phyloP scores from a whole-genome alignment of 2,329 filamentous ascomycete species.

The Aotearoamyces nothofagi region DNA sequence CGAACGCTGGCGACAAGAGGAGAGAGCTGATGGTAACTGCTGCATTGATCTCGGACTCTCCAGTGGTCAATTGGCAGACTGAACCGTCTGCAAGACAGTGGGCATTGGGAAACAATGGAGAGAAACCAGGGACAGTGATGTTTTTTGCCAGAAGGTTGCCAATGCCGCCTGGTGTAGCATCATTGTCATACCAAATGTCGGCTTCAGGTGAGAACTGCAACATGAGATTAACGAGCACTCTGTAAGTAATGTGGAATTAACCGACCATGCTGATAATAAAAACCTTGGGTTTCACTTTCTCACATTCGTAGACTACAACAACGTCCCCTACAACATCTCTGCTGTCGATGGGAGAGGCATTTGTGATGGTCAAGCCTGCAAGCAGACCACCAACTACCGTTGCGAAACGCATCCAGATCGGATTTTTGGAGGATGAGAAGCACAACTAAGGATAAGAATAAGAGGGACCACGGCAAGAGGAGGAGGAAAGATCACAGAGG shows the following conservation, averaged over 20 bases:
- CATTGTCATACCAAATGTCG: slow-evolving; percentile 41
- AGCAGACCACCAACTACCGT: background rate
- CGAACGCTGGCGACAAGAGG: slow-evolving; percentile 43
- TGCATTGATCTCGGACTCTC: slow-evolving; percentile 62
- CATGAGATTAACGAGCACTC: background rate
- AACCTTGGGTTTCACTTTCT: slow-evolving; percentile 36
- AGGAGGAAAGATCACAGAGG: too few relatives aligned
- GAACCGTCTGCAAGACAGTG: slow-evolving; percentile 45
- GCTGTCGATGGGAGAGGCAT: background rate
- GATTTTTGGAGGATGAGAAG: too few relatives aligned
- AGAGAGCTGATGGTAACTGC: slow-evolving; percentile 50
- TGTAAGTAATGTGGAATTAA: slow-evolving; percentile 2
- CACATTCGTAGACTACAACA: background rate
- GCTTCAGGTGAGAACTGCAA: slow-evolving; percentile 45
- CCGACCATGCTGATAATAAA: slow-evolving; percentile 47
- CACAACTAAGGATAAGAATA: too few relatives aligned
- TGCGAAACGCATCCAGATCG: background rate
- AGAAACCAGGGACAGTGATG: slow-evolving; percentile 45
- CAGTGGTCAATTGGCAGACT: slow-evolving; percentile 55
- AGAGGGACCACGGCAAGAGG: too few relatives aligned
- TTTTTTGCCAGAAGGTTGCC: slow-evolving; percentile 41
- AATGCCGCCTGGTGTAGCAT: slow-evolving; percentile 25
- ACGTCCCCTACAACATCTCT: background rate
- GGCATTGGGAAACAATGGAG: slow-evolving; percentile 46
- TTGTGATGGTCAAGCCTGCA: background rate